phyloP scores from a whole-genome alignment of 495 filamentous ascomycete genomes.

The Chaetomidium leptoderma region DNA sequence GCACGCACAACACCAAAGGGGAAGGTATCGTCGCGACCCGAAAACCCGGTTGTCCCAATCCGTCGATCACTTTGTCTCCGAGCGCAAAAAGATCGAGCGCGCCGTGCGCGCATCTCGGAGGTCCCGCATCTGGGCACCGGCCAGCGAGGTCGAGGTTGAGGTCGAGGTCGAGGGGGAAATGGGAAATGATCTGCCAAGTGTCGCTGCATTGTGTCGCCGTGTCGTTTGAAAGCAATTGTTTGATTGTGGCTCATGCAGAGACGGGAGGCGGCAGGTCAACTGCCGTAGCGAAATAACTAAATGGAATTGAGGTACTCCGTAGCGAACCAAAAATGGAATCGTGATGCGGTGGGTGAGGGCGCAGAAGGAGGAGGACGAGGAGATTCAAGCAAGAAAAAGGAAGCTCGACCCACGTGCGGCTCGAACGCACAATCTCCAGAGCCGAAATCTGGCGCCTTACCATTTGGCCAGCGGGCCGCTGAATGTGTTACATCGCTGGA shows the following conservation, averaged over 20 bases:
- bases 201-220: not conserved
- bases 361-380: no score
- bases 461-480: constrained; percentile 33
- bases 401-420: constrained; percentile 29
- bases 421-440: constrained; percentile 36
- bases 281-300: no score
- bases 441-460: constrained; percentile 36
- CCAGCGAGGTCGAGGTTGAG: no score
- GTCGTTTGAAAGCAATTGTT: not conserved
- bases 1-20: not conserved
- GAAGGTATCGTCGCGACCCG: constrained; percentile 12
- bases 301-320: no score
- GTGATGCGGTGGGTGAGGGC: no score
- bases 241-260: constrained; percentile 8
- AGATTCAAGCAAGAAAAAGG: not conserved
- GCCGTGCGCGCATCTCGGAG: no score
- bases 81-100: no score
- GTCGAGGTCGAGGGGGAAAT: not conserved
- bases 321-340: no score
- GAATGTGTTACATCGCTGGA: not conserved
- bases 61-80: not conserved
- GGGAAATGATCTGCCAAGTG: not conserved
- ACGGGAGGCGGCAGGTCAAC: not conserved
- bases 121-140: not conserved
- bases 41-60: constrained; percentile 9